phyloP scores from a whole-genome alignment of 2,329 filamentous ascomycete species.

The Gremmenia infestans region DNA sequence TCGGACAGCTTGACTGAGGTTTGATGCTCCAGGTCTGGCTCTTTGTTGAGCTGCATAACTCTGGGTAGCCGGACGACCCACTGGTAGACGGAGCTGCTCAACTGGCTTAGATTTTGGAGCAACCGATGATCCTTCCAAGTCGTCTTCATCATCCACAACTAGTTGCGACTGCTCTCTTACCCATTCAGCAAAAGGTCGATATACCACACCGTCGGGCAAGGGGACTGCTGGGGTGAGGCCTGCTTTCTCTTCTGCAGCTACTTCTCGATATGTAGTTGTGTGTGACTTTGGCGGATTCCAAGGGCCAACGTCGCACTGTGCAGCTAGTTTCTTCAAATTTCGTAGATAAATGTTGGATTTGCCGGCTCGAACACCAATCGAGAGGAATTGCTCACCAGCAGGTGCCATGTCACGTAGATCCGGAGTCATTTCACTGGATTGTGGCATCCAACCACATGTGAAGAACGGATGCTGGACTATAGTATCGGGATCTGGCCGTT shows the following conservation, averaged over 20 bases:
- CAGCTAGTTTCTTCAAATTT: constrained; percentile 55
- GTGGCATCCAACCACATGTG: constrained; percentile 68
- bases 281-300: constrained; percentile 44
- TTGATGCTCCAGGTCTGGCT: constrained; percentile 47
- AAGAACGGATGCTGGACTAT: constrained; percentile 81
- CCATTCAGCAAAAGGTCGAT: constrained; percentile 59
- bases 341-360: constrained; percentile 33
- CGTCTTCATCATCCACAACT: constrained; percentile 9
- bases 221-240: constrained; percentile 60
- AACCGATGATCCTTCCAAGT: constrained; percentile 10
- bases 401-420: constrained; percentile 54
- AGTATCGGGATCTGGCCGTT: constrained; percentile 67
- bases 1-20: constrained; percentile 10
- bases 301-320: constrained; percentile 54
- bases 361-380: constrained; percentile 40
- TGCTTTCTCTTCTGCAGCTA: constrained; percentile 63
- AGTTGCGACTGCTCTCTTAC: constrained; percentile 43
- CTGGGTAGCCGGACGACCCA: constrained; percentile 48
- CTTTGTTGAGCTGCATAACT: constrained; percentile 64
- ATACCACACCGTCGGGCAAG: constrained; percentile 56
- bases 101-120: constrained; percentile 10
- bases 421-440: constrained; percentile 51
- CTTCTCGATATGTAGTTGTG: constrained; percentile 54
- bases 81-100: constrained; percentile 23
- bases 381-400: constrained; percentile 50